Conservation (phyloP, 441 rosid genomes). For the Hura crepitans region DNA sequence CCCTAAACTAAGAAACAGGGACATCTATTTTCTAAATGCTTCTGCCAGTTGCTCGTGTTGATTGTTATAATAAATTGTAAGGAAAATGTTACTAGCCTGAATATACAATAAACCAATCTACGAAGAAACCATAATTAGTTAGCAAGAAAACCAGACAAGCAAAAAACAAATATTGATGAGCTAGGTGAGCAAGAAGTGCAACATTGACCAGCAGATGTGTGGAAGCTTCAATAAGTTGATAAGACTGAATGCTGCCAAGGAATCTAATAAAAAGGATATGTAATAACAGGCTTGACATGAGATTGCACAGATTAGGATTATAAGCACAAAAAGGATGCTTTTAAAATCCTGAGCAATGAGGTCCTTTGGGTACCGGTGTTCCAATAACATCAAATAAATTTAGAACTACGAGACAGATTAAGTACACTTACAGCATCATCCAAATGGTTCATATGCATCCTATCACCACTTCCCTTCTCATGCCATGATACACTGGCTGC, state of each 20-base stretch:
- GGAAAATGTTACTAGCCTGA: too few species aligned
- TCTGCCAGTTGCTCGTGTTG: background rate
- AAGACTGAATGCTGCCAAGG: background rate
- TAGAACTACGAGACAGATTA: constrained; percentile 8
- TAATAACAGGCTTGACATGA: background rate
- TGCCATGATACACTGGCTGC: constrained; percentile 29
- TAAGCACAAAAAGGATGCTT: background rate
- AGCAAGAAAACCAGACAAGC: too few species aligned
- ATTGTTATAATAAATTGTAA: background rate
- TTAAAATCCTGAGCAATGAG: constrained; percentile 2
- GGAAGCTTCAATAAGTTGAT: background rate
- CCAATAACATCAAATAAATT: constrained; percentile 13
- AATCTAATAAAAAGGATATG: background rate
- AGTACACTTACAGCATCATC: constrained; percentile 41
- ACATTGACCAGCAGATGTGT: background rate
- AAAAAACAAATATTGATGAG: too few species aligned
- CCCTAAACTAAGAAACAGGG: background rate
- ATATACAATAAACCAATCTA: too few species aligned
- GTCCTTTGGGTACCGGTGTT: background rate
- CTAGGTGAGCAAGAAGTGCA: background rate
- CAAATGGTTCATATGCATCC: constrained; percentile 27
- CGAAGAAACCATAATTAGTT: too few species aligned
- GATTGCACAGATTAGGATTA: background rate
- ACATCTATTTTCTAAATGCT: constrained; percentile 3
- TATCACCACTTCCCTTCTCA: constrained; percentile 29